Conservation (phyloP, 768 basidiomycete species). For the Boletus rubescentipes region DNA sequence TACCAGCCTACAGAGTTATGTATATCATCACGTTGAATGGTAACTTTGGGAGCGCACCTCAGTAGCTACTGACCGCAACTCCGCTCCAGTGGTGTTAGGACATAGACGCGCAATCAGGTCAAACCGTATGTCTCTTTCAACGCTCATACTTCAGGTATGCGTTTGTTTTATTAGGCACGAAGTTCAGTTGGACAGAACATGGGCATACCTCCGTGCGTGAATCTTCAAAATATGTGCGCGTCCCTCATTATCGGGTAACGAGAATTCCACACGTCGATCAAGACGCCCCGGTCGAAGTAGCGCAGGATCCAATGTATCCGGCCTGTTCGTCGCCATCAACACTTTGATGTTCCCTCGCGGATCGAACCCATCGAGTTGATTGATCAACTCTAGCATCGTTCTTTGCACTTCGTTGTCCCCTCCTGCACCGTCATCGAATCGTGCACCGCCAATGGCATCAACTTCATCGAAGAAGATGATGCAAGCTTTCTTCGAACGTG, state of each 20-base stretch:
- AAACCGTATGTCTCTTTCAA: constrained; percentile 95
- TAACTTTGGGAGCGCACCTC: constrained; percentile 53
- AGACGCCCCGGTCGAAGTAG: constrained; percentile 93
- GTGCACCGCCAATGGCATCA: constrained; percentile 96
- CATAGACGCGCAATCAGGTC: constrained; percentile 96
- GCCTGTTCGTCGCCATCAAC: constrained; percentile 99
- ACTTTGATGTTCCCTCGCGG: constrained; percentile 99
- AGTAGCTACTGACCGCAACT: constrained; percentile 93
- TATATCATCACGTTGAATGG: constrained; percentile 65
- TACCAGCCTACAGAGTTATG: constrained; percentile 84
- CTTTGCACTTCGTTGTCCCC: constrained; percentile 99
- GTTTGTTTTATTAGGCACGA: background rate
- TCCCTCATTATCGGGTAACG: constrained; percentile 91
- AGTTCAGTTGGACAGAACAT: background rate
- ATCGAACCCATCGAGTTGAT: constrained; percentile 98
- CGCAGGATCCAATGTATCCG: constrained; percentile 97
- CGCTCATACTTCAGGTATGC: constrained; percentile 74
- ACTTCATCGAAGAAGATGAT: constrained; percentile 99
- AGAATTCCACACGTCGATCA: constrained; percentile 96
- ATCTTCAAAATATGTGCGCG: constrained; percentile 96
- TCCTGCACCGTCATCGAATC: constrained; percentile 97
- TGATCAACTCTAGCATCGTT: constrained; percentile 99
- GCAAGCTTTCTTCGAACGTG: constrained; percentile 96
- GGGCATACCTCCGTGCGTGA: constrained; percentile 82
- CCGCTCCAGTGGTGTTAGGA: constrained; percentile 98